Base-by-base conservation (phyloP, 140 eudicot genomes). In the Ambrosia hybrid region DNA sequence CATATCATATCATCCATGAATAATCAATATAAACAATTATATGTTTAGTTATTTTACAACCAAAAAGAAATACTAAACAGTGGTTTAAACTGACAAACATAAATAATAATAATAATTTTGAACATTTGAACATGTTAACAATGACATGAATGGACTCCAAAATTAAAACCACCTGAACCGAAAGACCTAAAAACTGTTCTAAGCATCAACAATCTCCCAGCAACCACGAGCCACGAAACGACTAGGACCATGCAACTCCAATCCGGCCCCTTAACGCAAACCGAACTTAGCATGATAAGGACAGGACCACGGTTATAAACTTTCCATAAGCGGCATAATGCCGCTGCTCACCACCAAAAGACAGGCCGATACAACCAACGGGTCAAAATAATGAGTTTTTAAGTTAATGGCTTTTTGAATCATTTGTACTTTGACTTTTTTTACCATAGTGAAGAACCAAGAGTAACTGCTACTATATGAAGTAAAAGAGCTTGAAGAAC, bases 361-460 rank as follows among this genome's bases (percentile, higher is more conserved):
- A 51, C 16, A 15, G 38, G 21, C 52, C 68, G n/a, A 33, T 13
- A 34, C 52, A 67, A 57, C 62, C 62, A 58, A 48, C 21, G 72
- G 15, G 45, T 53, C 64, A 34, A 68, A 76, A 12, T 34, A 59
- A 60, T 4, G 36, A 63, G 21, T 3, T 43, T 52, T 38, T 17
- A 1, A 12, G 58, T 55, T 17, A 65, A 3, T 0, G 43, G 57
- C 30, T 57, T 30, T 53, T 66, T 13, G 9, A 21, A 14, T 65
- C 8, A 26, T 66, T 48, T 9, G 15, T 26, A 15, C 3, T 34
- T 30, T 30, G 10, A 51, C 9, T 72, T n/a, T 30, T 21, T 51
- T 57, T 79, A 79, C 79, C 71, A 79, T 4, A 60, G 52, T 73
- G 53, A 79, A 59, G 58, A 79, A 57, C 72, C 79, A 73, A 79